Conservation (phyloP, 371 early-diverging fungal genomes). For the Blyttiomyces sp. region DNA sequence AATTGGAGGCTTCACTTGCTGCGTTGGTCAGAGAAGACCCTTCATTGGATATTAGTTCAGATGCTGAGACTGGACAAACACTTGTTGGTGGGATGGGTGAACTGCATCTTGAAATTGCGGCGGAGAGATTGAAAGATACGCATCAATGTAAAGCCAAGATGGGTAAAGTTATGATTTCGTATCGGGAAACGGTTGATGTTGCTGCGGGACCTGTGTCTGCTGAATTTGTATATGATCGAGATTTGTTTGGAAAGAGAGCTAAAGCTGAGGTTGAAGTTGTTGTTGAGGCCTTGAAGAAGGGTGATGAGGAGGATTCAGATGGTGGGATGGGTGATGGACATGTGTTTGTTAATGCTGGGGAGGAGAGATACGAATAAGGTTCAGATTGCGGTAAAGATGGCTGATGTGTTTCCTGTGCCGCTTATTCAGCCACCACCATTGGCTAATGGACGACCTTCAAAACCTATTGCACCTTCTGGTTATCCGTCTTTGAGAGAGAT, state of each 20-base stretch:
- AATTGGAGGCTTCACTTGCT: constrained; percentile 71
- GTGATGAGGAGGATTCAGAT: too few species aligned
- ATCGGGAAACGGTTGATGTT: constrained; percentile 65
- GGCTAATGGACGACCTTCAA: too few species aligned
- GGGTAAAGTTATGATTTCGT: constrained; percentile 85
- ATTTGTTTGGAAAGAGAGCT: constrained; percentile 68
- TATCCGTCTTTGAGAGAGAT: constrained; percentile 21
- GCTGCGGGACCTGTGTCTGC: not conserved
- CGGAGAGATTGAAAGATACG: constrained; percentile 73
- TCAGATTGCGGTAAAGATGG: too few species aligned
- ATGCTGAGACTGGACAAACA: constrained; percentile 87
- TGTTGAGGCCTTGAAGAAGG: too few species aligned
- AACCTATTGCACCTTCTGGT: constrained; percentile 7
- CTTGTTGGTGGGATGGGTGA: constrained; percentile 96
- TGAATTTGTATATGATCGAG: constrained; percentile 56
- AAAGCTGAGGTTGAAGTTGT: constrained; percentile 59
- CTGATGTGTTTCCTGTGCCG: constrained; percentile 13
- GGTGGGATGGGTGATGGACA: too few species aligned
- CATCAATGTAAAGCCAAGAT: constrained; percentile 76
- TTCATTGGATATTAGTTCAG: constrained; percentile 67
- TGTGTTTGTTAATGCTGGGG: too few species aligned
- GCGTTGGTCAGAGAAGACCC: constrained; percentile 87
- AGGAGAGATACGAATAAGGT: too few species aligned
- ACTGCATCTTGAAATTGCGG: constrained; percentile 89
- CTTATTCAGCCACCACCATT: too few species aligned